Percentiles rank a stretch among this genome's conserved stretches.
Evolutionary conservation across 345 rosid genomes (phyloP).

Genomic region (Eucalyptus marginata): DNA sequence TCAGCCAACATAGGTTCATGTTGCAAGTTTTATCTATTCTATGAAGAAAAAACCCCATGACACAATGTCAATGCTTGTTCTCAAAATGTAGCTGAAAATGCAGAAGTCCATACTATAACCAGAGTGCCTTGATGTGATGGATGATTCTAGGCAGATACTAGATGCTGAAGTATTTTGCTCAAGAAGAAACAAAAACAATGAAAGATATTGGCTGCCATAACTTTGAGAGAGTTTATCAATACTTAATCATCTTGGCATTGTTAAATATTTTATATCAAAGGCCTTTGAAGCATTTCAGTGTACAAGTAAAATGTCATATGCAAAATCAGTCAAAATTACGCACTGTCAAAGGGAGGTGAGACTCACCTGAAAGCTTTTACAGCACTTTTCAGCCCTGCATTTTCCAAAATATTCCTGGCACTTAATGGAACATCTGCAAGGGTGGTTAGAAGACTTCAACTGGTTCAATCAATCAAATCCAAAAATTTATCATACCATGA

Average conservation of each 20-base stretch:
- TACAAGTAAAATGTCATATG: too few relatives aligned
- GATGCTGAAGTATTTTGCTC: too few relatives aligned
- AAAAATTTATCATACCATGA: background rate
- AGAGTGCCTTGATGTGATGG: background rate
- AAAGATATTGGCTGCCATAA: too few relatives aligned
- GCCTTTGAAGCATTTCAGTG: too few relatives aligned
- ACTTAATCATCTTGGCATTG: too few relatives aligned
- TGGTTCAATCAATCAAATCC: background rate
- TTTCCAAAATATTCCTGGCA: conserved; percentile 85
- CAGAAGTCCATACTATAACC: background rate
- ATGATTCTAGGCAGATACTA: too few relatives aligned
- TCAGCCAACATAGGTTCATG: background rate
- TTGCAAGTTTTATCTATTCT: background rate
- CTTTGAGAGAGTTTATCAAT: too few relatives aligned
- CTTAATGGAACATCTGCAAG: conserved; percentile 62
- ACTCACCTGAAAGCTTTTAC: conserved; percentile 11
- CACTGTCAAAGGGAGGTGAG: too few relatives aligned
- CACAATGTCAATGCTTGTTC: background rate
- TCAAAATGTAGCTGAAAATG: background rate
- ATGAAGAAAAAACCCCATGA: background rate
- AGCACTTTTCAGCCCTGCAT: conserved; percentile 70
- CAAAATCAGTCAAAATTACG: too few relatives aligned
- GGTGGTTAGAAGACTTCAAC: background rate
- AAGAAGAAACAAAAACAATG: too few relatives aligned
- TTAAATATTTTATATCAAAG: too few relatives aligned